Percentiles rank a stretch among this genome's conserved stretches.
Conservation (phyloP, 1,139 yeast species). For the Candida neerlandica region DNA sequence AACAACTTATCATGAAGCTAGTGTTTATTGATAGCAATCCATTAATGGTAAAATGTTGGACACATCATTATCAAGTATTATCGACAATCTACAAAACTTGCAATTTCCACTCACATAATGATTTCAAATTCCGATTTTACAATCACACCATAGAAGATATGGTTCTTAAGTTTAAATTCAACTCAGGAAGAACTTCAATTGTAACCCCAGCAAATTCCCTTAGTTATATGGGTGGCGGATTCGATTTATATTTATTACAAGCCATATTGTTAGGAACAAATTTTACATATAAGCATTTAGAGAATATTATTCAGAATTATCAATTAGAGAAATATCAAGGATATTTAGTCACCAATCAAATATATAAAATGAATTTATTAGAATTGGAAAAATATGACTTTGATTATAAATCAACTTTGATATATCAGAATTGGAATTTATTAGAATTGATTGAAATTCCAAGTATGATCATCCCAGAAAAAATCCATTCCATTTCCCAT, state of each 20-base stretch:
- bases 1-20: constrained; percentile 11
- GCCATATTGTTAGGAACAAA: constrained; percentile 17
- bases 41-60: constrained; percentile 16
- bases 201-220: constrained; percentile 30
- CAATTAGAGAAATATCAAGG: constrained; percentile 20
- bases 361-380: constrained; percentile 17
- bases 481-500: constrained; percentile 12
- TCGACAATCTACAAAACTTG: constrained; percentile 7
- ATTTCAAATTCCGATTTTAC: constrained; percentile 11
- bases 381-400: constrained; percentile 7
- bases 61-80: constrained; percentile 13
- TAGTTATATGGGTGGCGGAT: constrained; percentile 32
- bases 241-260: constrained; percentile 25
- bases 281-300: constrained; percentile 17
- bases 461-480: constrained; percentile 21
- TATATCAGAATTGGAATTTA: constrained; percentile 15
- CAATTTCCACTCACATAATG: constrained; percentile 3
- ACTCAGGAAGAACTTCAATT: constrained; percentile 13
- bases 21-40: constrained; percentile 17
- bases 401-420: constrained; percentile 11
- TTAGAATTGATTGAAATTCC: constrained; percentile 17
- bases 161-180: constrained; percentile 7
- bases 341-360: constrained; percentile 22
- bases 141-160: constrained; percentile 14
- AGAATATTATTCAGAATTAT: constrained; percentile 19